Evolutionary conservation across 164 flowering plant genomes (phyloP).

Genomic region (Piper longum): DNA sequence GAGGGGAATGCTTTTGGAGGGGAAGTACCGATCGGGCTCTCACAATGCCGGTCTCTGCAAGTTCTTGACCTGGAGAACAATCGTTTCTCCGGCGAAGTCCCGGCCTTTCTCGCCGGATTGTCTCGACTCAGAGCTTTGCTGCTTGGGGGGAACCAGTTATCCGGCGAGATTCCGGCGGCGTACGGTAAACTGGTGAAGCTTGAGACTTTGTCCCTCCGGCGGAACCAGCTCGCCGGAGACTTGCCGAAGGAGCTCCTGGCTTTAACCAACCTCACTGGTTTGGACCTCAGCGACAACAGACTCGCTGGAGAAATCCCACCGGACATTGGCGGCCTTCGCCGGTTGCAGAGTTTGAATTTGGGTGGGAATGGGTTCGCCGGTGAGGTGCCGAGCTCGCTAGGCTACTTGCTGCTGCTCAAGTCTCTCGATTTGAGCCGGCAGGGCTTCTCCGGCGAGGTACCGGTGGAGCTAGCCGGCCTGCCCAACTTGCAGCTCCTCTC

Average conservation of each 20-base stretch:
- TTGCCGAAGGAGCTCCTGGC: constrained; percentile 33
- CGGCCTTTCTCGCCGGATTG: constrained; percentile 25
- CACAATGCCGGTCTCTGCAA: constrained; percentile 26
- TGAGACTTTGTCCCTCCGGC: constrained; percentile 34
- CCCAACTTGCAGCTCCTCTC: constrained; percentile 47
- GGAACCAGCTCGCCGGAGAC: constrained; percentile 34
- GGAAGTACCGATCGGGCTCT: constrained; percentile 25
- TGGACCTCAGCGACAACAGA: constrained; percentile 39
- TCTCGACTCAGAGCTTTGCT: constrained; percentile 28
- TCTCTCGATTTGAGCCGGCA: constrained; percentile 56
- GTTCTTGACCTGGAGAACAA: constrained; percentile 52
- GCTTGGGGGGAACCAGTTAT: constrained; percentile 42
- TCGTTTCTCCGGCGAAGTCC: constrained; percentile 39
- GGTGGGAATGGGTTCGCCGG: constrained; percentile 52
- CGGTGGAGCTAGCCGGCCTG: constrained; percentile 53
- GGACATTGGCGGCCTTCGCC: constrained; percentile 27
- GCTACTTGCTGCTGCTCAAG: constrained; percentile 32
- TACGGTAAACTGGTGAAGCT: constrained; percentile 23
- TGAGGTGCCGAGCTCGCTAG: constrained; percentile 34
- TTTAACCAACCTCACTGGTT: constrained; percentile 32
- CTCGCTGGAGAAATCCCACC: constrained; percentile 31
- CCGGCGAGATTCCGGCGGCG: constrained; percentile 34
- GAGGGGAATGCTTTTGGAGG: constrained; percentile 55
- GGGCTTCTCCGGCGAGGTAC: constrained; percentile 44
- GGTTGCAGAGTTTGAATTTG: constrained; percentile 35